phyloP scores from a whole-genome alignment of 2,329 filamentous ascomycete species.

The Biscogniauxia marginata region DNA sequence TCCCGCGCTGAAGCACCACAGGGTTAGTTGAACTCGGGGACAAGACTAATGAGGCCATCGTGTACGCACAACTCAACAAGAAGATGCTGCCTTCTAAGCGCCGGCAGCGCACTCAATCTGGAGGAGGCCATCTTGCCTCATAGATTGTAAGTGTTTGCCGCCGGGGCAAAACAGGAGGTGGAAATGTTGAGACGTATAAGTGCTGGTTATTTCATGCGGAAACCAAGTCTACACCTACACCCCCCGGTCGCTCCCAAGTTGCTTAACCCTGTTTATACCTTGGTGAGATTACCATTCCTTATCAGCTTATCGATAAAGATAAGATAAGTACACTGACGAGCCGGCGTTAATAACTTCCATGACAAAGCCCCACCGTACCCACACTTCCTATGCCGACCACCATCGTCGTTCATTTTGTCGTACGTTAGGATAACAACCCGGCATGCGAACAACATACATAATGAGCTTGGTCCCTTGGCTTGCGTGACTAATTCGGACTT shows the following conservation, averaged over 20 bases:
- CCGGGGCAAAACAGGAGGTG: conserved; percentile 4
- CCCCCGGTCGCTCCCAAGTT: background rate
- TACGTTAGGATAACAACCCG: too few species aligned
- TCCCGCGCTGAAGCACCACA: conserved; percentile 58
- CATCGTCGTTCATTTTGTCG: too few species aligned
- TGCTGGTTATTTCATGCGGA: conserved; percentile 14
- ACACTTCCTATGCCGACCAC: too few species aligned
- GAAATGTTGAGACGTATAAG: conserved; percentile 14
- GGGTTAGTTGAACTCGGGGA: conserved; percentile 23
- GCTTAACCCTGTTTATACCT: background rate
- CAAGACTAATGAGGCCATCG: conserved; percentile 1
- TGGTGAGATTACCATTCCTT: background rate
- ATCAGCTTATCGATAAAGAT: background rate
- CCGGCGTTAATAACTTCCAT: too few species aligned
- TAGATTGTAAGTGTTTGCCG: conserved; percentile 6
- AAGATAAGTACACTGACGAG: background rate
- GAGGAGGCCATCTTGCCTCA: conserved; percentile 41
- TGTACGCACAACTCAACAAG: conserved; percentile 74
- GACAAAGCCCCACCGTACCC: too few species aligned
- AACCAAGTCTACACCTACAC: background rate
- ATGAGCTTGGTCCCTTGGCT: too few species aligned
- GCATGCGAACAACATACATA: too few species aligned
- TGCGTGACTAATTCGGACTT: too few species aligned
- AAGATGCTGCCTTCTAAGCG: conserved; percentile 71
- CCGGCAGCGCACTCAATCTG: conserved; percentile 47